Evolutionary conservation across 768 basidiomycete genomes (phyloP).

Genomic region (Xerocomus potaroensis): DNA sequence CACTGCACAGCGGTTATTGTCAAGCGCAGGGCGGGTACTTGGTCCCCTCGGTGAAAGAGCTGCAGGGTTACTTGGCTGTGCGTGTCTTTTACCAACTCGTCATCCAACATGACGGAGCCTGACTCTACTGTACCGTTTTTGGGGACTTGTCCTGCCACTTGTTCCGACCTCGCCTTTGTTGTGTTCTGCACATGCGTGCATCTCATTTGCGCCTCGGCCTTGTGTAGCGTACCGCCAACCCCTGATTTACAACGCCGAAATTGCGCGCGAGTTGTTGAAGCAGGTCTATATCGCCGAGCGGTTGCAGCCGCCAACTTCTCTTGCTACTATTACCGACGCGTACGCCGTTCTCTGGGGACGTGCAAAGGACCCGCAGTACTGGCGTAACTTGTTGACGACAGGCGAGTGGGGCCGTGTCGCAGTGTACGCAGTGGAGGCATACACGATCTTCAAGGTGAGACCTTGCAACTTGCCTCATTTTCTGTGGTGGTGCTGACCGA

Average conservation of each 20-base stretch:
- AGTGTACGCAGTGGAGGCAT: conserved; percentile 80
- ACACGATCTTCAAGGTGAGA: conserved; percentile 81
- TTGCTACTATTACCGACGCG: conserved; percentile 49
- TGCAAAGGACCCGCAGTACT: conserved; percentile 53
- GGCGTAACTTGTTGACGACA: conserved; percentile 52
- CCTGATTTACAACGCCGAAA: conserved; percentile 71
- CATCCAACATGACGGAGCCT: neutral
- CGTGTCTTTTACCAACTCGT: conserved; percentile 15
- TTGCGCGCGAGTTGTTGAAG: conserved; percentile 70
- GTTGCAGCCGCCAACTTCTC: conserved; percentile 55
- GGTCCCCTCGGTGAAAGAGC: conserved; percentile 51
- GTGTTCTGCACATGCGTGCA: neutral
- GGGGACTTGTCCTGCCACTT: no score
- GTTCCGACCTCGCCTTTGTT: no score
- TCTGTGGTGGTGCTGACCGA: conserved; percentile 1
- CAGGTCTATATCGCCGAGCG: conserved; percentile 69
- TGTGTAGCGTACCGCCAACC: conserved; percentile 69
- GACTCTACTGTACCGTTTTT: neutral
- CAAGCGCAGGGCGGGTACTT: conserved; percentile 43
- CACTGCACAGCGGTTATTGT: conserved; percentile 53
- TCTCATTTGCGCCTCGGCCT: neutral
- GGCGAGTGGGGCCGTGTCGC: conserved; percentile 68
- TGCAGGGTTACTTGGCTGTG: conserved; percentile 55
- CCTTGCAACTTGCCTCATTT: neutral
- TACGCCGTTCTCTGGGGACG: conserved; percentile 66